Base-by-base conservation (phyloP, 140 eudicot species). In the Oenanthe javanica region DNA sequence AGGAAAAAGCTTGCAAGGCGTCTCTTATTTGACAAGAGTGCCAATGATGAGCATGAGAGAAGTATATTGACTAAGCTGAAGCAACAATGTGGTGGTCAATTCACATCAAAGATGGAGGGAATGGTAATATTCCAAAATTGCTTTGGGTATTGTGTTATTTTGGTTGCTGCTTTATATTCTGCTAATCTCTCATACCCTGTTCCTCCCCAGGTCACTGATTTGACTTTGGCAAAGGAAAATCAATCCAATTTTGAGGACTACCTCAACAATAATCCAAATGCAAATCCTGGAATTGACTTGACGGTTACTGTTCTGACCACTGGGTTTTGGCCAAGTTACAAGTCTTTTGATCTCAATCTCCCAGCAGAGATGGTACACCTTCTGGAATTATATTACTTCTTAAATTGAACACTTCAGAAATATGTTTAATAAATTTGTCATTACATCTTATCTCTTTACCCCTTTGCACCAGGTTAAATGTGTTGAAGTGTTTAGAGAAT, bases 401-500 rank as follows among this genome's bases (percentile, higher is more conserved):
- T 43, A 43, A 43, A 43, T 43, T 43, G 46, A 43, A 43, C 5
- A 43, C 46, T 43, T 43, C 46, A 5, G 46, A 43, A 3, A 43
- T 43, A 43, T 43, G 4, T 4, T 3, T 43, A 43, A 5, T 43
- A 43, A 43, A 43, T 43, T 43, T 43, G 46, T 43, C 46, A 43
- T 5, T 5, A 43, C 46, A 43, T 43, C 46, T 43, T 43, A 5
- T 43, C 46, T 43, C 46, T 43, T 43, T 43, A 43, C 46, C 46
- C 46, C 46, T 43, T 43, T 43, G 46, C 46, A 49, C 70, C 72
- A 92, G 98, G 97, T 92, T 12, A 90, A 85, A 81, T 94, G 99
- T 76, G 97, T 94, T 27, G 97, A 94, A 86, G 97, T 94, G 38
- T 94, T 94, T 75, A 87, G 84, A 84, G 97, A 94, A 73, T 92